A percentile compares a stretch with the other conserved stretches of the same genome.
Evolutionary conservation across 331 rosid species (phyloP).

Genomic region (Cucumis variabilis): DNA sequence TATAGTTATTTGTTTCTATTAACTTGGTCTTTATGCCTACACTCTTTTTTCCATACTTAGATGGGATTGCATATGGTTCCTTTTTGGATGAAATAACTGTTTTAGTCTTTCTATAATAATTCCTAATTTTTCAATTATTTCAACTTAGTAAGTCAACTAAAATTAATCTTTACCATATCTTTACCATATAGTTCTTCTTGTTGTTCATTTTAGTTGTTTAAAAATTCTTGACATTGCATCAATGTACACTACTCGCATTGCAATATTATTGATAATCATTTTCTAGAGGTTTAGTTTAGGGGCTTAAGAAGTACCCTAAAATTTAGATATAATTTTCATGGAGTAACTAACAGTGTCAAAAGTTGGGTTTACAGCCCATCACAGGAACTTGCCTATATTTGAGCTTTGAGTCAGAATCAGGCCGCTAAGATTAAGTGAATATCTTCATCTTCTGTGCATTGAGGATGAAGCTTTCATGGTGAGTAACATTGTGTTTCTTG

Average conservation of each 20-base stretch:
- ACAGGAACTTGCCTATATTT: too few relatives aligned
- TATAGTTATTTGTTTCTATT: conserved; percentile 18
- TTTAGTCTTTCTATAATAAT: neutral
- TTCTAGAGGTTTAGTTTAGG: too few relatives aligned
- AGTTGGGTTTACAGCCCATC: too few relatives aligned
- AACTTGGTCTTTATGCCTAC: neutral
- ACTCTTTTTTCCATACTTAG: neutral
- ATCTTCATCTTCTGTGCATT: conserved; percentile 28
- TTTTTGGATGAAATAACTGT: neutral
- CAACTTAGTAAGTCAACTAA: neutral
- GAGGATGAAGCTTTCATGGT: conserved; percentile 25
- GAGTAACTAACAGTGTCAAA: too few relatives aligned
- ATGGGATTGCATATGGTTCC: neutral
- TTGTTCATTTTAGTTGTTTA: too few relatives aligned
- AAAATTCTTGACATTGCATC: too few relatives aligned
- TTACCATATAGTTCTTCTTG: too few relatives aligned
- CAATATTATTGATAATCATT: too few relatives aligned
- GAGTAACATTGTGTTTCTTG: conserved; percentile 11
- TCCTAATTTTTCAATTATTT: conserved; percentile 12
- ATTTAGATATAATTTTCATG: too few relatives aligned
- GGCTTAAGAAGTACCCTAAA: too few relatives aligned
- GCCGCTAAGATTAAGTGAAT: conserved; percentile 33
- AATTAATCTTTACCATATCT: conserved; percentile 14
- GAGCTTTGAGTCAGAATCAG: neutral
- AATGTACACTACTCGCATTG: too few relatives aligned